Evolutionary conservation across 139 green algal species (phyloP), one percentile per base, ranked within the genome.

Genomic region (Chlorokybus atmophyticus): DNA sequence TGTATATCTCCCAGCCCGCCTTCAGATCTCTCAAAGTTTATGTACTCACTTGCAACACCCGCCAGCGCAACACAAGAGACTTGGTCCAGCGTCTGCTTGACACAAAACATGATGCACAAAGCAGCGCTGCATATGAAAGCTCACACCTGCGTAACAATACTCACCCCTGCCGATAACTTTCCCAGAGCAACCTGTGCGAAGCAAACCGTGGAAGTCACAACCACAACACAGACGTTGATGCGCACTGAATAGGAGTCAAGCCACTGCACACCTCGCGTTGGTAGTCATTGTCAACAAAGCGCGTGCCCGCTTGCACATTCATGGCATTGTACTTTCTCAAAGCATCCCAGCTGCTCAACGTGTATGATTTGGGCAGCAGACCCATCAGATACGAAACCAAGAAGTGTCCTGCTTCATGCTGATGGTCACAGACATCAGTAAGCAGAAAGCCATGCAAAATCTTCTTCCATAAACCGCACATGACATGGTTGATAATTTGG

Each of bases 221-320:
- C n/a, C n/a, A n/a, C n/a, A n/a, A n/a, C n/a, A n/a, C n/a, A n/a
- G n/a, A n/a, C n/a, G n/a, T n/a, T n/a, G n/a, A n/a, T n/a, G n/a
- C n/a, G n/a, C n/a, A n/a, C n/a, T n/a, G n/a, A n/a, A n/a, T n/a
- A n/a, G n/a, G n/a, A n/a, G n/a, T n/a, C n/a, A n/a, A n/a, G n/a
- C n/a, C n/a, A n/a, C n/a, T n/a, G n/a, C n/a, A n/a, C 24, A 69
- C 58, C 70, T 95, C 87, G 1, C 59, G 40, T 51, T 86, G 76
- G 67, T 98, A 98, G 2, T 74, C 83, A 1, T 59, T 53, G 75
- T 98, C 91, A 59, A 93, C 93, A 57, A 98, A 97, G 3, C 66
- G 70, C 6, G 75, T 89, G 26, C 91, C 91, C 4, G 91, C 91
- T 60, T 98, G 91, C 2, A 97, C 66, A 59, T 94, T 96, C 14